These are phyloP conservation scores for Amanita rimosa DNA, from an alignment of 768 basidiomycete genomes.

Conservation along the genomic window DNA sequence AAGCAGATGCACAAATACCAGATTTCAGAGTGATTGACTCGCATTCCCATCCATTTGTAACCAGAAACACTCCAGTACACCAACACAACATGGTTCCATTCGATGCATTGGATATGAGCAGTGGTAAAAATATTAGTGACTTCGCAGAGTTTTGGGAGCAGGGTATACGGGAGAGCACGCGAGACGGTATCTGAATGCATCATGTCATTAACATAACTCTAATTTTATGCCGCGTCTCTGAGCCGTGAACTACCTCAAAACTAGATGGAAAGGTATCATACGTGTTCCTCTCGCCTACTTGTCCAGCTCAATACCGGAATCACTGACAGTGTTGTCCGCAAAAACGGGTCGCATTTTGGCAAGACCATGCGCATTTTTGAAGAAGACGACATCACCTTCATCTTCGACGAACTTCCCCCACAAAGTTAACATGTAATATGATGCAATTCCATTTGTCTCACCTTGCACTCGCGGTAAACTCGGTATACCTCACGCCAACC, in stretches of 20 bases:
- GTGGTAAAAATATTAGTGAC: conserved; percentile 58
- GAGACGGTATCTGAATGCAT: neutral
- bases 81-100: conserved; percentile 89
- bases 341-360: conserved; percentile 61
- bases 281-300: conserved; percentile 19
- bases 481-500: conserved; percentile 77
- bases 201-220: neutral
- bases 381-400: conserved; percentile 83
- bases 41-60: conserved; percentile 54
- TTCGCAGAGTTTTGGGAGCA: conserved; percentile 62
- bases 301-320: conserved; percentile 44
- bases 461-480: conserved; percentile 71
- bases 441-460: conserved; percentile 13
- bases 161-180: conserved; percentile 28
- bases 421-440: neutral
- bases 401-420: conserved; percentile 76
- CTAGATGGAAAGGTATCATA: neutral
- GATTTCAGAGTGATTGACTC: conserved; percentile 65
- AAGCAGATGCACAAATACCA: conserved; percentile 15
- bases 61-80: conserved; percentile 56
- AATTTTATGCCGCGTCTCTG: neutral
- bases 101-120: conserved; percentile 74
- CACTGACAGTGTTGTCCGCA: conserved; percentile 41
- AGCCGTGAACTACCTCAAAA: neutral
- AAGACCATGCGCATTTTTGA: conserved; percentile 77